phyloP scores from a whole-genome alignment of 2,329 filamentous ascomycete species.

The Arthrobotrys megalospora region DNA sequence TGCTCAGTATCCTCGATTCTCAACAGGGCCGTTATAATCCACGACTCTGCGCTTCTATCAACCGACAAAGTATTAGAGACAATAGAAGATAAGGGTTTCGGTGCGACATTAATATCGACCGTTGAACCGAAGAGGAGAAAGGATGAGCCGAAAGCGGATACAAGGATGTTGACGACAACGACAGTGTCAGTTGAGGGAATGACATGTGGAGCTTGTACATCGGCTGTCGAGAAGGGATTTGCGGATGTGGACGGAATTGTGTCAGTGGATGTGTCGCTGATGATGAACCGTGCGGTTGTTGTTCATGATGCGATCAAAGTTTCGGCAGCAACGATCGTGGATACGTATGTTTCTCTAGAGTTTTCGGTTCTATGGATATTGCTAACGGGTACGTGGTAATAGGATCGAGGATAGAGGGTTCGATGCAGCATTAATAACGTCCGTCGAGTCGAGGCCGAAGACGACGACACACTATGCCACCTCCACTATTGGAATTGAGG shows the following conservation, averaged over 20 bases:
- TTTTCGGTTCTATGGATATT: slow-evolving; percentile 77
- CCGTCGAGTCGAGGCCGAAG: slow-evolving; percentile 65
- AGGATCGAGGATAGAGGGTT: slow-evolving; percentile 82
- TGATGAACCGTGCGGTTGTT: slow-evolving; percentile 95
- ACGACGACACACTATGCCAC: slow-evolving; percentile 72
- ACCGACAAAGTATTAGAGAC: slow-evolving; percentile 45
- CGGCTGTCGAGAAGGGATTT: slow-evolving; percentile 93
- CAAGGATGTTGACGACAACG: slow-evolving; percentile 80
- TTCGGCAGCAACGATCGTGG: slow-evolving; percentile 77
- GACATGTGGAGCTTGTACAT: slow-evolving; percentile 94
- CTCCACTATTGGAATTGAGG: slow-evolving; percentile 90
- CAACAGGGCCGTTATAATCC: slow-evolving; percentile 88
- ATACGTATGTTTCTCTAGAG: slow-evolving; percentile 61
- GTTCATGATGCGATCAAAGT: slow-evolving; percentile 86
- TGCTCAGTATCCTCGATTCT: slow-evolving; percentile 97
- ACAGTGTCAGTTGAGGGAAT: slow-evolving; percentile 92
- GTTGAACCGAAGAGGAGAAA: slow-evolving; percentile 44
- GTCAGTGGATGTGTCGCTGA: slow-evolving; percentile 89
- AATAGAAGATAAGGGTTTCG: slow-evolving; percentile 92
- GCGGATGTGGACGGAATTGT: slow-evolving; percentile 84
- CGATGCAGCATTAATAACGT: slow-evolving; percentile 77
- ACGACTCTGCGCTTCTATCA: slow-evolving; percentile 73
- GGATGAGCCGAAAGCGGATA: slow-evolving; percentile 15
- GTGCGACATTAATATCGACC: slow-evolving; percentile 85
- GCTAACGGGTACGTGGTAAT: slow-evolving; percentile 75